Evolutionary conservation across 768 basidiomycete species (phyloP).

Genomic region (Boletus huronensis): DNA sequence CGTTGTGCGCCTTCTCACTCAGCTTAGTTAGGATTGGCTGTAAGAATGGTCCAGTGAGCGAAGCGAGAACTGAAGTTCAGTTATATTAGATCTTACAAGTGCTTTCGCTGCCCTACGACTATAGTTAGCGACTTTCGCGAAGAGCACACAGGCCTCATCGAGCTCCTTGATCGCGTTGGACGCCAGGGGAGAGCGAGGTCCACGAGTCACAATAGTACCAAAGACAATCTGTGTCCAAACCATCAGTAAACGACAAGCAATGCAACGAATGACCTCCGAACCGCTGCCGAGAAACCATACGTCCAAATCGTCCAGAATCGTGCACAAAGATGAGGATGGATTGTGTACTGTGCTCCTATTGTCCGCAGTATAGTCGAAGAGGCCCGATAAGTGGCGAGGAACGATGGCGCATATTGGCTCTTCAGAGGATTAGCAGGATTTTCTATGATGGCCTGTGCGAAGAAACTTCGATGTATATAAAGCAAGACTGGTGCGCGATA

Average conservation of each 20-base stretch:
- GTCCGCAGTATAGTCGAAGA: slow-evolving; percentile 55
- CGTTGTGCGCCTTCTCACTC: slow-evolving; percentile 62
- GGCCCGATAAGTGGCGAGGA: slow-evolving; percentile 58
- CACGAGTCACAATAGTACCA: slow-evolving; percentile 73
- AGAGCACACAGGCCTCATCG: slow-evolving; percentile 63
- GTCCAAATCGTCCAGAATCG: slow-evolving; percentile 66
- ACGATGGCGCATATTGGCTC: slow-evolving; percentile 61
- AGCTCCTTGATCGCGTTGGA: slow-evolving; percentile 65
- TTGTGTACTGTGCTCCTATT: slow-evolving; percentile 45
- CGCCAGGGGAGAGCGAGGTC: slow-evolving; percentile 66
- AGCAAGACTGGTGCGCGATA: slow-evolving; percentile 43
- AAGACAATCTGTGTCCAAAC: slow-evolving; percentile 56
- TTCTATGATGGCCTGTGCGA: slow-evolving; percentile 69
- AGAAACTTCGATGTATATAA: slow-evolving; percentile 65
- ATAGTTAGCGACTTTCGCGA: slow-evolving; percentile 54
- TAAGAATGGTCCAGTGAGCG: slow-evolving; percentile 1
- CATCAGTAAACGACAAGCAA: not conserved
- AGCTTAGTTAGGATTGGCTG: slow-evolving; percentile 57
- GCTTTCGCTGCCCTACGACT: slow-evolving; percentile 65
- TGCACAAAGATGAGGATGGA: slow-evolving; percentile 45
- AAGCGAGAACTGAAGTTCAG: not conserved
- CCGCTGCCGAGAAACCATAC: slow-evolving; percentile 53
- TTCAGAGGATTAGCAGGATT: slow-evolving; percentile 63
- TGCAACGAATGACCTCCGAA: slow-evolving; percentile 23
- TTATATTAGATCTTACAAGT: slow-evolving; percentile 42